A percentile compares a stretch with the other conserved stretches of the same genome.
phyloP scores from a whole-genome alignment of 2,329 filamentous ascomycete species.

The Dothidotthia symphoricarpi region DNA sequence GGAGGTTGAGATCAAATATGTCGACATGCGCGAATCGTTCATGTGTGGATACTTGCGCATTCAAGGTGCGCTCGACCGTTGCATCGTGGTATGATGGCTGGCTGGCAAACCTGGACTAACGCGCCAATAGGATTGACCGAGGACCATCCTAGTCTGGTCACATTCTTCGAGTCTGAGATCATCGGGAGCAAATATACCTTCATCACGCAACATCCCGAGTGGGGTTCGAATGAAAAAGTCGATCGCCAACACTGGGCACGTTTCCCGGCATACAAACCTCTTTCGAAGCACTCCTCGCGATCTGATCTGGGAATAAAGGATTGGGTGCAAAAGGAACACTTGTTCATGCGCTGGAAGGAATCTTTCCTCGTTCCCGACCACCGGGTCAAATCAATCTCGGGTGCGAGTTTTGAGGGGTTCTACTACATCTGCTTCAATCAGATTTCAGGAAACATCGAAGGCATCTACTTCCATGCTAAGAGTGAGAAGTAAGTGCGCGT shows the following conservation, averaged over 20 bases:
- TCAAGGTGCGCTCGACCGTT: conserved; percentile 62
- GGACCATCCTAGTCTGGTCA: conserved; percentile 95
- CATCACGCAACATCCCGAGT: conserved; percentile 80
- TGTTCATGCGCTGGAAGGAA: conserved; percentile 99
- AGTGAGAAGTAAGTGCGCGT: conserved; percentile 81
- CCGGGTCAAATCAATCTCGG: conserved; percentile 82
- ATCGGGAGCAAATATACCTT: conserved; percentile 96
- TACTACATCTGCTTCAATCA: conserved; percentile 99
- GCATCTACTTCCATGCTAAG: conserved; percentile 97
- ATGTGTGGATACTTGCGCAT: conserved; percentile 94
- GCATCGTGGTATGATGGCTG: background rate
- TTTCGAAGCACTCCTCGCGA: conserved; percentile 62
- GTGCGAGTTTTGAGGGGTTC: conserved; percentile 96
- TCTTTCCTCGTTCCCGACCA: conserved; percentile 97
- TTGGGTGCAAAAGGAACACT: conserved; percentile 75
- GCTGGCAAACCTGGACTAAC: conserved; percentile 17
- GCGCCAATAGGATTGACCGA: conserved; percentile 72
- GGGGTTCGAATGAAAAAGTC: conserved; percentile 89
- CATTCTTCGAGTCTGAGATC: conserved; percentile 97
- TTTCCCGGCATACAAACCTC: conserved; percentile 81
- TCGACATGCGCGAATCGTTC: conserved; percentile 90
- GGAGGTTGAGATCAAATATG: conserved; percentile 94
- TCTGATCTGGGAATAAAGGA: conserved; percentile 63
- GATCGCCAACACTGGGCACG: conserved; percentile 92
- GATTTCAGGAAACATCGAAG: conserved; percentile 76